A percentile compares a stretch with the other conserved stretches of the same genome.
Evolutionary conservation across 139 green algal genomes (phyloP).

Genomic region (Pseudopediastrum boryanum): DNA sequence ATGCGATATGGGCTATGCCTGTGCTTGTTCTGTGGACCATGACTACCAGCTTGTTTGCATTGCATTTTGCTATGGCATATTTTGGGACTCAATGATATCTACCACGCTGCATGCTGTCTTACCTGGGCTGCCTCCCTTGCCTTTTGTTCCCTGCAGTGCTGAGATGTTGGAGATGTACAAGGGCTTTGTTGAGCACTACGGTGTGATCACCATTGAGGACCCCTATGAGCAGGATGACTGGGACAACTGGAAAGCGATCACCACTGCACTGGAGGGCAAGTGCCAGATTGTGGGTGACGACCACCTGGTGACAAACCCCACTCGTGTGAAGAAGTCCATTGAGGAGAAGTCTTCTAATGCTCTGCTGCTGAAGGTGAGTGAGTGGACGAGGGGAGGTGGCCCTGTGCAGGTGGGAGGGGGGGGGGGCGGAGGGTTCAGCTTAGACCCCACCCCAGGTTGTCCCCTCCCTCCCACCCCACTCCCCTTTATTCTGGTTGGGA

Average conservation of each 20-base stretch:
- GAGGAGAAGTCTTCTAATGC: slow-evolving; percentile 95
- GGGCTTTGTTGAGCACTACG: slow-evolving; percentile 87
- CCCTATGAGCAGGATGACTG: slow-evolving; percentile 99
- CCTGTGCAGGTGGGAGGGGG: background rate
- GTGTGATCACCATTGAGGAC: slow-evolving; percentile 98
- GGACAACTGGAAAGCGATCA: slow-evolving; percentile 56
- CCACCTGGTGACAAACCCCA: slow-evolving; percentile 97
- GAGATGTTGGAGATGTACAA: slow-evolving; percentile 94
- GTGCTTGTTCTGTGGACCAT: too few species aligned
- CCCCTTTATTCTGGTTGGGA: too few species aligned
- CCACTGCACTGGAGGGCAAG: background rate
- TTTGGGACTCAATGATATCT: too few species aligned
- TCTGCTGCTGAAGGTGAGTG: slow-evolving; percentile 93
- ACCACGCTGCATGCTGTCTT: too few species aligned
- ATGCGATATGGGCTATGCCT: too few species aligned
- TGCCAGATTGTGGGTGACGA: slow-evolving; percentile 97
- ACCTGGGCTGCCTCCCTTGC: background rate
- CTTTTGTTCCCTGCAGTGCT: slow-evolving; percentile 27
- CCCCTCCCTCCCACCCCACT: too few species aligned
- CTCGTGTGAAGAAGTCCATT: slow-evolving; percentile 90
- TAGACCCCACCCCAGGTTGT: background rate
- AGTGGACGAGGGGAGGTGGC: background rate
- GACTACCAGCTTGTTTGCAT: too few species aligned
- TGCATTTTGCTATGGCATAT: too few species aligned
- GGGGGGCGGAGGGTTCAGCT: background rate